phyloP scores from a whole-genome alignment of 768 basidiomycete species.

The Podaxis carcinomalis region DNA sequence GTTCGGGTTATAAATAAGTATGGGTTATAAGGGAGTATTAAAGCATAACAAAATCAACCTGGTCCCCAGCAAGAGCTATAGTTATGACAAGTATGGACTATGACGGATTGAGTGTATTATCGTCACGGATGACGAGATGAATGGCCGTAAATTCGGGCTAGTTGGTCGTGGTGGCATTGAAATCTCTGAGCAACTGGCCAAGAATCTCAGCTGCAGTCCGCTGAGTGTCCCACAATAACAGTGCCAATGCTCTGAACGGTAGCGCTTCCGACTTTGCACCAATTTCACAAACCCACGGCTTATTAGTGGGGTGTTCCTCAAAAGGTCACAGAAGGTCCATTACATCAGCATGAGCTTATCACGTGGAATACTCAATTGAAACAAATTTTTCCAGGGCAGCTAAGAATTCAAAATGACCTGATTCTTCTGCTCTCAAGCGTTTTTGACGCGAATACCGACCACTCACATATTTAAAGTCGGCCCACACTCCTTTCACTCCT shows the following conservation, averaged over 20 bases:
- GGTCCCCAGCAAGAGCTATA: too few species aligned
- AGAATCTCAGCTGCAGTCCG: not conserved
- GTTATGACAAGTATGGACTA: too few species aligned
- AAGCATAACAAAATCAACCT: too few species aligned
- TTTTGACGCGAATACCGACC: not conserved
- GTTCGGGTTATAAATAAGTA: too few species aligned
- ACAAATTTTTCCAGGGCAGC: not conserved
- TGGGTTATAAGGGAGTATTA: too few species aligned
- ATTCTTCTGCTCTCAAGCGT: slow-evolving; percentile 3
- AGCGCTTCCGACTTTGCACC: not conserved
- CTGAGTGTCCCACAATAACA: not conserved
- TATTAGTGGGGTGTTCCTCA: not conserved
- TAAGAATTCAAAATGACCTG: slow-evolving; percentile 22
- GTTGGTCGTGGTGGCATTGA: too few species aligned
- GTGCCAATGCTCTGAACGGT: not conserved
- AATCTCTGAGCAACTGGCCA: not conserved
- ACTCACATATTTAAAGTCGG: slow-evolving; percentile 3
- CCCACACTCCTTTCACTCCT: slow-evolving; percentile 7
- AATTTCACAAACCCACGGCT: not conserved
- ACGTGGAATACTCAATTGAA: not conserved
- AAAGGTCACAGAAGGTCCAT: not conserved
- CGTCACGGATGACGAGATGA: not conserved
- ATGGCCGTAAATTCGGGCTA: not conserved
- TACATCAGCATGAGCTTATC: not conserved
- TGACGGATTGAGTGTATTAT: too few species aligned